A percentile compares a stretch with the other conserved stretches of the same genome.
Conservation (phyloP, 805 yeast species). For the Candida suzukii region DNA sequence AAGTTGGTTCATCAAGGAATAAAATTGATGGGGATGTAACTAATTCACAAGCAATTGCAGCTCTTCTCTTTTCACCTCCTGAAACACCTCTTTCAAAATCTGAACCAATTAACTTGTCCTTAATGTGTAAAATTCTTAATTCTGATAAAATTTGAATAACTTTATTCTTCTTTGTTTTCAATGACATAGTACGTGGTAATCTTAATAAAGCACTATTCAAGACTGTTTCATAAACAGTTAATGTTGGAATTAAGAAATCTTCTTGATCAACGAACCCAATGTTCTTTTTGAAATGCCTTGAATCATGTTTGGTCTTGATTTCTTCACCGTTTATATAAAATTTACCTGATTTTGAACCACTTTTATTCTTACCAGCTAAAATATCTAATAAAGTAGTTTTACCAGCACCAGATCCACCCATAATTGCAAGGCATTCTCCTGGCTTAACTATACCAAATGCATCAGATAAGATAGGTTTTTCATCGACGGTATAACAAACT, state of each 20-base stretch:
- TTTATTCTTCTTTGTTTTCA: constrained; percentile 62
- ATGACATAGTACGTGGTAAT: constrained; percentile 75
- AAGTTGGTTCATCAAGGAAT: constrained; percentile 88
- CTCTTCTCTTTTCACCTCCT: constrained; percentile 89
- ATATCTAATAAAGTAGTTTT: constrained; percentile 91
- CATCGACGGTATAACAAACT: constrained; percentile 53
- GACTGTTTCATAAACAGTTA: constrained; percentile 94
- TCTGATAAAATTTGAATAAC: constrained; percentile 83
- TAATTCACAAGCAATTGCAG: constrained; percentile 87
- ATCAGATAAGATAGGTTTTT: constrained; percentile 47
- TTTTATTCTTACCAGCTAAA: constrained; percentile 79
- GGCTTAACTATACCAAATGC: constrained; percentile 78
- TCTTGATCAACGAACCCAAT: constrained; percentile 97
- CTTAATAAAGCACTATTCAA: constrained; percentile 85
- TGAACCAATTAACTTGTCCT: constrained; percentile 82
- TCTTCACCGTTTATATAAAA: constrained; percentile 70
- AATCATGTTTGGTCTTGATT: constrained; percentile 18
- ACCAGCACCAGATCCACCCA: constrained; percentile 99
- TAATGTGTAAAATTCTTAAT: constrained; percentile 73
- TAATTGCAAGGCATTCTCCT: constrained; percentile 85
- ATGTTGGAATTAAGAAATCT: constrained; percentile 81
- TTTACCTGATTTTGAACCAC: constrained; percentile 62
- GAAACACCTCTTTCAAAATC: constrained; percentile 88
- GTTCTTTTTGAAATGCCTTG: constrained; percentile 49
- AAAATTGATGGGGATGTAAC: constrained; percentile 83